A percentile compares a stretch with the other conserved stretches of the same genome.
phyloP scores from a whole-genome alignment of 176 grass and related monocot genomes.

The Carex littledalei region DNA sequence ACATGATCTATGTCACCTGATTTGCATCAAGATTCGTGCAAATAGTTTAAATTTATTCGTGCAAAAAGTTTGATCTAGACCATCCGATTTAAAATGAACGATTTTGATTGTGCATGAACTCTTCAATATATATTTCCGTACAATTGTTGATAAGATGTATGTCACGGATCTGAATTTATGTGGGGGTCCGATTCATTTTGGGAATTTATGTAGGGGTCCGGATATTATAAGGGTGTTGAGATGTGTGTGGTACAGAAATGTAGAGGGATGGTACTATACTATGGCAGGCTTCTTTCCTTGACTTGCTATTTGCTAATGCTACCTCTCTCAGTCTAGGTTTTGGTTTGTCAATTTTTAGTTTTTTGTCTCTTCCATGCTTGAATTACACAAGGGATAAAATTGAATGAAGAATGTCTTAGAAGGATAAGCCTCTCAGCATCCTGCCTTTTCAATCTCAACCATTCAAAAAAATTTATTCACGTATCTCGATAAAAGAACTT shows the following conservation, averaged over 20 bases:
- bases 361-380: neutral
- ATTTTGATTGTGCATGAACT: neutral
- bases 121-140: neutral
- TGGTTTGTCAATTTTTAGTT: neutral
- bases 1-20: too few species aligned
- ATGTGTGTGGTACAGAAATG: neutral
- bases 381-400: neutral
- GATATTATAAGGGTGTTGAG: neutral
- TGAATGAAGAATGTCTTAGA: neutral
- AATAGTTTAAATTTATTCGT: too few species aligned
- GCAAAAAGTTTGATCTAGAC: neutral
- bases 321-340: neutral
- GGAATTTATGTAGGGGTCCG: neutral
- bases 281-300: neutral
- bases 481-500: too few species aligned
- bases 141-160: neutral
- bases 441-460: neutral
- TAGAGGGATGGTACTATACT: neutral
- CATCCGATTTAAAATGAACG: neutral
- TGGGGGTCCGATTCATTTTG: neutral
- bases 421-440: too few species aligned
- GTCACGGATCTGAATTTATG: neutral
- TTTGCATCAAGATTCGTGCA: too few species aligned
- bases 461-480: too few species aligned
- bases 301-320: neutral